phyloP scores from a whole-genome alignment of 768 basidiomycete genomes.

The Myochromella boudieri region DNA sequence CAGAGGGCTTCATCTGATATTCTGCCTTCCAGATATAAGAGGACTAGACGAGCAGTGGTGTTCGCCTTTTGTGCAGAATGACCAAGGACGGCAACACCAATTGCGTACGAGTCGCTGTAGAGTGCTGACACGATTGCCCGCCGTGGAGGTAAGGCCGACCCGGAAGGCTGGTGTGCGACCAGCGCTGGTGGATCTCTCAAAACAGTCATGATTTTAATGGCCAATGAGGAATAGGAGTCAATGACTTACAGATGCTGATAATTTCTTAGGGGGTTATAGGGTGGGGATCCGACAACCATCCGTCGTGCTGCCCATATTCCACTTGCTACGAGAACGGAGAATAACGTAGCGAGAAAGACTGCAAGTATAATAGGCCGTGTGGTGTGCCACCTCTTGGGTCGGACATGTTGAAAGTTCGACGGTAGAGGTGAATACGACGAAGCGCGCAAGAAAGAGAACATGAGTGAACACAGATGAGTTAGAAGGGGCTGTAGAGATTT shows the following conservation, averaged over 20 bases:
- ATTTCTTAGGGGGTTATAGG: constrained; percentile 21
- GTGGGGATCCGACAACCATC: background rate
- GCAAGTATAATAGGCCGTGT: background rate
- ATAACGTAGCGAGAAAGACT: background rate
- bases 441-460: constrained; percentile 5
- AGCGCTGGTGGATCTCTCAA: constrained; percentile 21
- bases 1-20: constrained; percentile 40
- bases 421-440: constrained; percentile 2
- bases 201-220: background rate
- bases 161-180: background rate
- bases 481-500: too few species aligned
- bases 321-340: background rate
- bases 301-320: constrained; percentile 5
- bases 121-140: constrained; percentile 26
- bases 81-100: constrained; percentile 27
- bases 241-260: constrained; percentile 25
- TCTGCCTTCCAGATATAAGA: constrained; percentile 27
- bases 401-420: background rate
- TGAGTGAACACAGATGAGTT: too few species aligned
- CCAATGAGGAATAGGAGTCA: background rate
- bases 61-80: constrained; percentile 25
- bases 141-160: constrained; percentile 2
- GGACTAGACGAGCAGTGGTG: constrained; percentile 22
- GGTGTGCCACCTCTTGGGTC: background rate
- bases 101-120: constrained; percentile 28